Conservation (phyloP, 2,329 filamentous ascomycete genomes). For the Colletotrichum zoysiae region DNA sequence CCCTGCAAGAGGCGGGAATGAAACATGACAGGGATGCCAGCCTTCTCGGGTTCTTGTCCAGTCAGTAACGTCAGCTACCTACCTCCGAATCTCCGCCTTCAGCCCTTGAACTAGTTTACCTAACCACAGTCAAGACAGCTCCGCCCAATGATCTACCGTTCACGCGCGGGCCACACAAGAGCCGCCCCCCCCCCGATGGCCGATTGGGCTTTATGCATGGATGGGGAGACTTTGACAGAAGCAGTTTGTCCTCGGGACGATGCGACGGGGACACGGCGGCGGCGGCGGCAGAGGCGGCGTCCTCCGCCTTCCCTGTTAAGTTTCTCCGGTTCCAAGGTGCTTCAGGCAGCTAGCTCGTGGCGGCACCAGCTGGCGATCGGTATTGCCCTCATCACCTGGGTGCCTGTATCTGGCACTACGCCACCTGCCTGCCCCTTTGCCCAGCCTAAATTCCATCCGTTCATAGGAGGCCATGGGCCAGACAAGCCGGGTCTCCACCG, state of each 20-base stretch:
- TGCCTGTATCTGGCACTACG: not conserved
- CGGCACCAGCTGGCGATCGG: not conserved
- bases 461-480: not conserved
- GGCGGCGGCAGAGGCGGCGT: not conserved
- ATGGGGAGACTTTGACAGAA: slow-evolving; percentile 33
- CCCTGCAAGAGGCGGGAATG: slow-evolving; percentile 35
- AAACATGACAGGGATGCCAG: slow-evolving; percentile 38
- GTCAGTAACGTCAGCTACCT: slow-evolving; percentile 1
- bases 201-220: slow-evolving; percentile 33
- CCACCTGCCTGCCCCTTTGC: not conserved
- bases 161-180: slow-evolving; percentile 33
- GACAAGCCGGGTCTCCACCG: not conserved
- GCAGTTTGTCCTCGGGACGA: slow-evolving; percentile 31
- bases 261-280: slow-evolving; percentile 14
- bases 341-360: slow-evolving; percentile 3
- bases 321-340: not conserved
- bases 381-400: not conserved
- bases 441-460: too few species aligned
- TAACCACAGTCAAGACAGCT: slow-evolving; percentile 12
- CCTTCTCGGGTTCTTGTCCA: slow-evolving; percentile 18
- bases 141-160: slow-evolving; percentile 32
- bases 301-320: slow-evolving; percentile 1
- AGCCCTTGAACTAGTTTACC: not conserved
- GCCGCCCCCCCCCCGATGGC: slow-evolving; percentile 21
- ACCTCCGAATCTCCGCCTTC: not conserved